Base-by-base conservation (phyloP, 78 protist genomes). In the Thecamonas trahens region DNA sequence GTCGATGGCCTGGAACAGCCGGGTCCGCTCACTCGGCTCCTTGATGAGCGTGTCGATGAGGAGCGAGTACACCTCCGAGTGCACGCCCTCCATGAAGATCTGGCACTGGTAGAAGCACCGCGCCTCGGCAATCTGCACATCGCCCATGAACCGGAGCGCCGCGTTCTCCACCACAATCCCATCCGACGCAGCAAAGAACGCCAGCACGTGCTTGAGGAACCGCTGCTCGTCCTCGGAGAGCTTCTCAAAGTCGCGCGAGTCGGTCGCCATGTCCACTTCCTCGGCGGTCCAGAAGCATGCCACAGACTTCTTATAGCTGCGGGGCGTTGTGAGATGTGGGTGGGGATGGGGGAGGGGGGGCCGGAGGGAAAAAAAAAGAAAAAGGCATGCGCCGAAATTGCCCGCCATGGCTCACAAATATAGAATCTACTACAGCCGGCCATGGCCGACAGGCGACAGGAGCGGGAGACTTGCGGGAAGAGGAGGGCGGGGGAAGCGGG, bases 61-160 rank as follows among this genome's bases (percentile, higher is more conserved):
- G 34, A 89, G 78, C 28, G 86, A 70, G 88, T 91, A 91, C 64
- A 85, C 88, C 69, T 95, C 99, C 17, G 91, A 67, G 84, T 96
- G 99, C 39, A 96, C 84, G 82, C 92, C 94, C 70, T 95, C 94
- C 13, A 66, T 45, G 34, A 4, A 2, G 39, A 45, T 35, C 84
- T 96, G 99, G 74, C 94, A 94, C 22, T 97, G 97, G 78, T 96
- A 96, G 92, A 96, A 96, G 65, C 94, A 89, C 34, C 99, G 84
- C 7, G 96, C 99, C 80, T 96, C 99, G 6, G 99, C 94, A 29
- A 93, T 57, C 79, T 94, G 96, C 9, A 96, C 92, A 39, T 96
- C 99, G 17, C 38, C 26, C 77, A 62, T 69, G 89, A 96, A 96
- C 42, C 85, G 70, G 57, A 63, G 64, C 29, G 96, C 92, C 34